Evolutionary conservation across 1,284 basidiomycete genomes (phyloP).

Genomic region (Microbotryomycetes sp.): DNA sequence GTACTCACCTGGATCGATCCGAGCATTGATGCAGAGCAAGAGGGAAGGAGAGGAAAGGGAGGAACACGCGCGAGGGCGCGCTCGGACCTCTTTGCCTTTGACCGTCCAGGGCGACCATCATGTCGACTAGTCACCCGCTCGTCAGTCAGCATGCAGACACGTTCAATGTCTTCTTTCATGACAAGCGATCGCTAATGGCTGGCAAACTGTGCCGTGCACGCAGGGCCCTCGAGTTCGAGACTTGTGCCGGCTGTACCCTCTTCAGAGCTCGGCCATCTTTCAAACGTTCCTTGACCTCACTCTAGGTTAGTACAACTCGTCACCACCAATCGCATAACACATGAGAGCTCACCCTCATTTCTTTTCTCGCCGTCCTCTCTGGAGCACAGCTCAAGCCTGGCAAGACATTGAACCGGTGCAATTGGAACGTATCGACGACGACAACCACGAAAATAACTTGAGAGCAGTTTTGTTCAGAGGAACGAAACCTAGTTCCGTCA

Average conservation of each 20-base stretch:
- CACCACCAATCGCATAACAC: background rate
- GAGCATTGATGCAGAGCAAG: constrained; percentile 8
- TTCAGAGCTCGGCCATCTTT: constrained; percentile 36
- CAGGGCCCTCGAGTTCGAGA: constrained; percentile 19
- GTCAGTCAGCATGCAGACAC: constrained; percentile 5
- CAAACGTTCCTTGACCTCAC: constrained; percentile 39
- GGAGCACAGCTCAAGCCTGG: constrained; percentile 31
- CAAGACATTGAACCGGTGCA: constrained; percentile 20
- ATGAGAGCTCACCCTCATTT: background rate
- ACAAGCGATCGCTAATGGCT: background rate
- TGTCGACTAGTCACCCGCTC: constrained; percentile 16
- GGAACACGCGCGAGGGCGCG: background rate
- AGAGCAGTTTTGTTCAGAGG: no score
- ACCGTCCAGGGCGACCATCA: background rate
- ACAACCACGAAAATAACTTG: no score
- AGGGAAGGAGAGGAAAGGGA: background rate
- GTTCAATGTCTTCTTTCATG: no score
- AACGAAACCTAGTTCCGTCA: no score
- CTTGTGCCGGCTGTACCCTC: constrained; percentile 29
- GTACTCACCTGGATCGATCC: constrained; percentile 27
- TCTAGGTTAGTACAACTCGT: background rate
- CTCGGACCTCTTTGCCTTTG: background rate
- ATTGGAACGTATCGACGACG: background rate
- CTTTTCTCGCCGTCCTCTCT: no score
- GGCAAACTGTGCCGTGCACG: rapidly evolving